A percentile compares a stretch with the other conserved stretches of the same genome.
Evolutionary conservation across 1,139 yeast species (phyloP).

Genomic region (Debaryomyces robertsiae): DNA sequence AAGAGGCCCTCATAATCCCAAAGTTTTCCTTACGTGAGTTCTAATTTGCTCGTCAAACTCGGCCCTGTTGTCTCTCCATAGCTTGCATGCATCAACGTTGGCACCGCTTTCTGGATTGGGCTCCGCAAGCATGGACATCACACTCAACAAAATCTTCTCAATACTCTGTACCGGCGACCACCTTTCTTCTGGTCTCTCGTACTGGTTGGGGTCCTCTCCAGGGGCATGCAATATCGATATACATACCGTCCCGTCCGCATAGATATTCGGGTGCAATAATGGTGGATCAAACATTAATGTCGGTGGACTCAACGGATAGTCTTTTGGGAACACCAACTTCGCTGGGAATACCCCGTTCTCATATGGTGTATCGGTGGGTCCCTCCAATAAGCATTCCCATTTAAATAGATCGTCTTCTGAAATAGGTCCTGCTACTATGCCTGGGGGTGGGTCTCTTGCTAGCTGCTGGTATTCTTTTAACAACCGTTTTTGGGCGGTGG

Average conservation of each 20-base stretch:
- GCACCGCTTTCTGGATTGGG: conserved; percentile 98
- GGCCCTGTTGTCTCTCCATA: conserved; percentile 84
- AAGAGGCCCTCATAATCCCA: conserved; percentile 50
- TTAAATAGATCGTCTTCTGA: conserved; percentile 77
- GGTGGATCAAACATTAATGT: conserved; percentile 80
- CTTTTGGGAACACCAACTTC: conserved; percentile 75
- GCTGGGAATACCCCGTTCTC: conserved; percentile 95
- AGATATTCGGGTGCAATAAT: conserved; percentile 88
- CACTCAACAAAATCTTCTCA: conserved; percentile 89
- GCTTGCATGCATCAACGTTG: conserved; percentile 91
- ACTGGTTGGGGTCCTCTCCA: conserved; percentile 95
- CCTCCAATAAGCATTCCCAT: conserved; percentile 92
- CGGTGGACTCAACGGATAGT: conserved; percentile 94
- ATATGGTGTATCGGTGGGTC: conserved; percentile 91
- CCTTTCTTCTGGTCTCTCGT: conserved; percentile 92
- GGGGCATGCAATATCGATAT: conserved; percentile 94
- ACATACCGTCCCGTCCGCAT: conserved; percentile 93
- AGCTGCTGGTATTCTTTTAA: conserved; percentile 89
- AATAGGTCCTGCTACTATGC: conserved; percentile 90
- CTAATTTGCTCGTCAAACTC: conserved; percentile 68
- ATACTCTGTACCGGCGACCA: conserved; percentile 99
- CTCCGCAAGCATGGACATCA: conserved; percentile 94
- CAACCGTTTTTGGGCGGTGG: conserved; percentile 83
- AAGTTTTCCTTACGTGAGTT: conserved; percentile 62
- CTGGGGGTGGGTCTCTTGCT: conserved; percentile 86